These are phyloP conservation scores for Tuber aestivum DNA, from an alignment of 495 filamentous ascomycete genomes.

Conservation along the genomic window DNA sequence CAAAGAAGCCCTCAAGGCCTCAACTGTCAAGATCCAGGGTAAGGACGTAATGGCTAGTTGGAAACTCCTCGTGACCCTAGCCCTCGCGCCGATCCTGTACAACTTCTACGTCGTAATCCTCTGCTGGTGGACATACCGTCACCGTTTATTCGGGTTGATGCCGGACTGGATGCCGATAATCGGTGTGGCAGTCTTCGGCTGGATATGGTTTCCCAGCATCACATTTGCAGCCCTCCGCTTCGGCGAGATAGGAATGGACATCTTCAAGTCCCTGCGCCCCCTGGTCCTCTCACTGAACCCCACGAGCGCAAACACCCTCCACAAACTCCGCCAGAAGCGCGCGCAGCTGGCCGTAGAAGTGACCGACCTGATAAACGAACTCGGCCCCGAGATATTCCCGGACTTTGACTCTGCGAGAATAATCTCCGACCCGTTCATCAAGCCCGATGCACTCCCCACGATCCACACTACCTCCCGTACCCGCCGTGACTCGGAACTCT, in stretches of 20 bases:
- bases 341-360: conserved; percentile 72
- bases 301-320: conserved; percentile 72
- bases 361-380: conserved; percentile 84
- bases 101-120: conserved; percentile 68
- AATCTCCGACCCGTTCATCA: conserved; percentile 52
- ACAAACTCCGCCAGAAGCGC: conserved; percentile 67
- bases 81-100: conserved; percentile 80
- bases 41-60: conserved; percentile 96
- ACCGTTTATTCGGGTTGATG: conserved; percentile 71
- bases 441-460: conserved; percentile 20
- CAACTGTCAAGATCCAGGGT: conserved; percentile 88
- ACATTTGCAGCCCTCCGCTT: conserved; percentile 93
- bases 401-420: conserved; percentile 86
- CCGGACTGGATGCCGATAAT: conserved; percentile 76
- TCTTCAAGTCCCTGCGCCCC: conserved; percentile 86
- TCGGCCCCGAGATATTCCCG: conserved; percentile 93
- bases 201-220: conserved; percentile 77
- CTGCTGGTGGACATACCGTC: conserved; percentile 70
- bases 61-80: conserved; percentile 91
- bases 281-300: conserved; percentile 85
- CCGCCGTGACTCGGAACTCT: conserved; percentile 29
- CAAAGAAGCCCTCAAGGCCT: conserved; percentile 80
- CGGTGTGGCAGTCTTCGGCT: conserved; percentile 62
- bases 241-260: conserved; percentile 97
- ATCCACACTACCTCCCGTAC: conserved; percentile 18